Percentiles rank a stretch among this genome's conserved stretches.
Evolutionary conservation across 306 rosid genomes (phyloP).

Genomic region (Acacia confusa): DNA sequence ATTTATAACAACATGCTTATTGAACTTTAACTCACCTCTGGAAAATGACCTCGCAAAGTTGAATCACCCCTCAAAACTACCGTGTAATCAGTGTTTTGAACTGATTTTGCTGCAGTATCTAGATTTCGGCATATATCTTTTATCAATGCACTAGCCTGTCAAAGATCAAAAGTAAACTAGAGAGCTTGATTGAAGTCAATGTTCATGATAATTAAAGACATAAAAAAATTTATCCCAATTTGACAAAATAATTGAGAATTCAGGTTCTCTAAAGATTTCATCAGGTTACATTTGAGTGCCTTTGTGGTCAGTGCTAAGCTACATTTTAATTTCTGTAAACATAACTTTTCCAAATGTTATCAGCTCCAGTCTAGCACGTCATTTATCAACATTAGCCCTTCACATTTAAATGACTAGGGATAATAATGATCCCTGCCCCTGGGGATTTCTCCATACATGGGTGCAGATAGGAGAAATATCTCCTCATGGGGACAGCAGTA

Average conservation of each 20-base stretch:
- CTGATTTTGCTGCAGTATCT: conserved; percentile 64
- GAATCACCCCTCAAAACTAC: conserved; percentile 98
- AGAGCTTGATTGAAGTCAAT: conserved; percentile 21
- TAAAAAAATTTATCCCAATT: conserved; percentile 18
- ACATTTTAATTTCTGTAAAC: conserved; percentile 3
- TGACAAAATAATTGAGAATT: background rate
- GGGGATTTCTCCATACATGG: background rate
- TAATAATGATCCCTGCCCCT: background rate
- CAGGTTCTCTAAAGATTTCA: background rate
- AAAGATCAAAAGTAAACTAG: conserved; percentile 31
- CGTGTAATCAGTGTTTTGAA: conserved; percentile 60
- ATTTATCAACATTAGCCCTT: background rate
- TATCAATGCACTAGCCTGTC: conserved; percentile 76
- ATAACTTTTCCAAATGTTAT: conserved; percentile 19
- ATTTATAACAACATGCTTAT: conserved; percentile 6
- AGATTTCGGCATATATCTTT: conserved; percentile 78
- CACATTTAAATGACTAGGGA: background rate
- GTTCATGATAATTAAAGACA: conserved; percentile 12
- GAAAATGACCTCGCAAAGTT: conserved; percentile 97
- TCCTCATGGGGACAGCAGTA: background rate
- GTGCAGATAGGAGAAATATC: background rate
- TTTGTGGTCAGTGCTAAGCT: background rate
- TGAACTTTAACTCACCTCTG: conserved; percentile 68
- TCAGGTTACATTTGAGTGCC: conserved; percentile 24
- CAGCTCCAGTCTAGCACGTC: conserved; percentile 15